Evolutionary conservation across 2,329 filamentous ascomycete species (phyloP), one percentile per base, ranked within the genome.

Genomic region (Hysterium pulicare): DNA sequence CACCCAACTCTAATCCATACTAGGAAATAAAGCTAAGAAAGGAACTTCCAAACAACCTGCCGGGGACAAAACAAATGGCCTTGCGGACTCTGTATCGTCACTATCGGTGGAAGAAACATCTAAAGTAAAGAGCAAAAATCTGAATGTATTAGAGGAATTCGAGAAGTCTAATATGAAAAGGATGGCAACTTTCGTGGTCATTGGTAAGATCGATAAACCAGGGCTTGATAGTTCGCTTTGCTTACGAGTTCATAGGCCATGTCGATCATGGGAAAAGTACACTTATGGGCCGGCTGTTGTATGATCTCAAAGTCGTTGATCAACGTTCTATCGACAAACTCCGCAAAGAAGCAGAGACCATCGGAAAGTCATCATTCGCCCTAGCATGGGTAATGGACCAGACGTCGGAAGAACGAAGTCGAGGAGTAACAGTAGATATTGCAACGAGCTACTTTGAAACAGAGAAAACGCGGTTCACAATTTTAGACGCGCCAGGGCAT

Each of bases 191-290:
- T 95, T 96, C 68, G 90, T 95, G 6, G 90, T 96, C 24, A 90
- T 95, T 54, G 90, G 87, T 90, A 72, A 55, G 82, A 48, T 21
- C 7, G 33, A n/a, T 17, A 4, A 4, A 21, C 15, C 17, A 31
- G 32, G 8, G 13, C 2, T 11, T 23, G 33, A 9, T 7, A 16
- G 5, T n/a, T 33, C 33, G 3, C 11, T 19, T 16, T 24, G 20
- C n/a, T 10, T 38, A 3, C 44, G 11, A 7, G 17, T 33, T 48
- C 3, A 42, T 62, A 89, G 90, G 93, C 11, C 93, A 98, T 64
- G 93, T 98, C 42, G 93, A 98, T 66, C 91, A 94, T 40, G 93
- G 93, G 40, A 98, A 98, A 69, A 96, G 90, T 64, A 98, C 93
- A 5, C 77, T 98, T 28, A 97, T 98, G 91, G 93, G 91, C 0